Conservation (phyloP, 805 yeast species). For the Metschnikowia dekortorum region DNA sequence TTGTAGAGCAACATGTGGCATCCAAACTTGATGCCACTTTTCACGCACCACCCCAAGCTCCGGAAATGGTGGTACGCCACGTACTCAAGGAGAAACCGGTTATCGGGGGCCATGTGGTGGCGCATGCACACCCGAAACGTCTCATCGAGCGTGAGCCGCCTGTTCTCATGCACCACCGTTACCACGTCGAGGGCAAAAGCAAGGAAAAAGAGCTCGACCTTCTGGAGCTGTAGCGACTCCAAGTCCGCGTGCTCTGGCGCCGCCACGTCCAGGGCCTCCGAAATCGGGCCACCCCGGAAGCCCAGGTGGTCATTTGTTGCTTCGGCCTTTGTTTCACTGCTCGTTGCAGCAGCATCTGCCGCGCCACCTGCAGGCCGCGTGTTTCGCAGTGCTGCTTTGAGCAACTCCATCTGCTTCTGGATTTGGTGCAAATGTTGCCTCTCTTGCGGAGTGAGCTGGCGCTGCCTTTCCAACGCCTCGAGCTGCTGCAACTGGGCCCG, state of each 20-base stretch:
- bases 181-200: constrained; percentile 52
- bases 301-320: background rate
- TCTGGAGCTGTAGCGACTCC: constrained; percentile 64
- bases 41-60: constrained; percentile 90
- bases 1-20: constrained; percentile 78
- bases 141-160: constrained; percentile 17
- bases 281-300: background rate
- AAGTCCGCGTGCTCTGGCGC: constrained; percentile 11
- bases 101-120: constrained; percentile 2
- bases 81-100: constrained; percentile 49
- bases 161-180: constrained; percentile 22
- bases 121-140: constrained; percentile 24
- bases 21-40: constrained; percentile 90
- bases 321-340: background rate
- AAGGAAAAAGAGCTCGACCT: constrained; percentile 72
- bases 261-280: background rate
- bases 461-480: constrained; percentile 44
- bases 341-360: background rate
- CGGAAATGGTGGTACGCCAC: constrained; percentile 82
- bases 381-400: background rate
- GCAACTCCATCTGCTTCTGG: constrained; percentile 7
- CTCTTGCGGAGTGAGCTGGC: constrained; percentile 23
- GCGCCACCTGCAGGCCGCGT: background rate
- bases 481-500: constrained; percentile 48
- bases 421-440: constrained; percentile 18